Percentiles rank a stretch among this genome's conserved stretches.
These are phyloP conservation scores for Somion occarium DNA, from an alignment of 1,284 basidiomycete species.

Conservation along the genomic window DNA sequence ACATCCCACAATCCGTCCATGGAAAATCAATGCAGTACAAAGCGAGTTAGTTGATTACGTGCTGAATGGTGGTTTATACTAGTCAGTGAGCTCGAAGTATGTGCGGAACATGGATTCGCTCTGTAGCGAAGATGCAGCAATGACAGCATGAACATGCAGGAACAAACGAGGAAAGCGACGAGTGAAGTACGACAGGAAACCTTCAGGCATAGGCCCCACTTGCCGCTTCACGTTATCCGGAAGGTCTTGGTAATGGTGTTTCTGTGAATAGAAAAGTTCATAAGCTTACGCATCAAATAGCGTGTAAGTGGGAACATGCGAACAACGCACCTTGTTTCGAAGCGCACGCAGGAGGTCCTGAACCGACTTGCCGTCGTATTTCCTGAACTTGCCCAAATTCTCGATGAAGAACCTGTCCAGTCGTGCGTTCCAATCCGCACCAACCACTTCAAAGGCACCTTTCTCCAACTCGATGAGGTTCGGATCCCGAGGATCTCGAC, in stretches of 20 bases:
- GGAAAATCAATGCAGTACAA: background rate
- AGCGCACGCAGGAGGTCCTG: conserved; percentile 91
- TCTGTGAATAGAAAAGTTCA: conserved; percentile 42
- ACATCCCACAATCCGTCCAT: background rate
- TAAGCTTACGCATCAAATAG: background rate
- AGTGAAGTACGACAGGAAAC: conserved; percentile 92
- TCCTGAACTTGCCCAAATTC: conserved; percentile 93
- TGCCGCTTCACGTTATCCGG: conserved; percentile 86
- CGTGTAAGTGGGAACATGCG: background rate
- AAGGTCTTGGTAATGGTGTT: conserved; percentile 97
- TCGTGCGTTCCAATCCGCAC: conserved; percentile 82
- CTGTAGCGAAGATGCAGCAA: conserved; percentile 62
- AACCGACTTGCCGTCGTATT: conserved; percentile 89
- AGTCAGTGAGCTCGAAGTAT: conserved; percentile 63
- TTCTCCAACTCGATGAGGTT: conserved; percentile 76
- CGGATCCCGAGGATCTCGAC: conserved; percentile 80
- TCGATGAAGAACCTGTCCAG: conserved; percentile 90
- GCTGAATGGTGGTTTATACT: background rate
- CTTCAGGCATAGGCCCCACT: conserved; percentile 87
- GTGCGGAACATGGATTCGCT: conserved; percentile 82
- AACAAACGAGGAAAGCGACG: conserved; percentile 88
- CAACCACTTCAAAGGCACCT: conserved; percentile 65
- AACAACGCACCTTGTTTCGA: conserved; percentile 82
- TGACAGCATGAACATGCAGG: conserved; percentile 85
- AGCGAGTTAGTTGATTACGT: background rate